These are phyloP conservation scores for Aspergillus carbonarius DNA, from an alignment of 2,329 filamentous ascomycete genomes.

Conservation along the genomic window DNA sequence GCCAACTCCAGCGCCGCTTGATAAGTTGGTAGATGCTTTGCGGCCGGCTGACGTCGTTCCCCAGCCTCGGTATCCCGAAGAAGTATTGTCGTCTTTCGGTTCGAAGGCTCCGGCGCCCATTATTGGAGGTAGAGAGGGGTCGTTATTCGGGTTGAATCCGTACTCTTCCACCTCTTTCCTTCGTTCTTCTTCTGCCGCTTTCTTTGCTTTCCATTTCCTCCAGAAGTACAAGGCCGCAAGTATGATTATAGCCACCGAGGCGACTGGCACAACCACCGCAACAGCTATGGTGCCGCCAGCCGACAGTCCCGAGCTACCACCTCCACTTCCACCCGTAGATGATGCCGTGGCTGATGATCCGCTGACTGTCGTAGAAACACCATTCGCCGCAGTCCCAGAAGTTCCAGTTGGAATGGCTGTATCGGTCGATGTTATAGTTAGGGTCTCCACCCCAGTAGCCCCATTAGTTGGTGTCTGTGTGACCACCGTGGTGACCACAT, in stretches of 20 bases:
- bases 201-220: conserved; percentile 82
- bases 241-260: conserved; percentile 77
- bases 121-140: conserved; percentile 71
- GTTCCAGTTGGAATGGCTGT: conserved; percentile 12
- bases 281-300: conserved; percentile 75
- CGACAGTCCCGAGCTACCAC: conserved; percentile 39
- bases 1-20: conserved; percentile 62
- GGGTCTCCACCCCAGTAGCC: conserved; percentile 10
- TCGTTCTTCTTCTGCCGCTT: conserved; percentile 80
- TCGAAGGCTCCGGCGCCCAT: conserved; percentile 49
- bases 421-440: conserved; percentile 20
- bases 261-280: conserved; percentile 91
- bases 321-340: conserved; percentile 23
- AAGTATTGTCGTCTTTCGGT: conserved; percentile 65
- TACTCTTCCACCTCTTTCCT: conserved; percentile 98
- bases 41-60: conserved; percentile 74
- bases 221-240: conserved; percentile 78
- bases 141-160: conserved; percentile 94
- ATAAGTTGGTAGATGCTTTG: conserved; percentile 87
- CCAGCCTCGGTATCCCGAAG: conserved; percentile 89
- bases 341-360: conserved; percentile 27
- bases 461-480: conserved; percentile 13
- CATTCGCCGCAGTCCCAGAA: conserved; percentile 20
- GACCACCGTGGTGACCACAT: conserved; percentile 9
- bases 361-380: conserved; percentile 28